Evolutionary conservation across 2,329 filamentous ascomycete genomes (phyloP).

Genomic region (Massarina eburnea): DNA sequence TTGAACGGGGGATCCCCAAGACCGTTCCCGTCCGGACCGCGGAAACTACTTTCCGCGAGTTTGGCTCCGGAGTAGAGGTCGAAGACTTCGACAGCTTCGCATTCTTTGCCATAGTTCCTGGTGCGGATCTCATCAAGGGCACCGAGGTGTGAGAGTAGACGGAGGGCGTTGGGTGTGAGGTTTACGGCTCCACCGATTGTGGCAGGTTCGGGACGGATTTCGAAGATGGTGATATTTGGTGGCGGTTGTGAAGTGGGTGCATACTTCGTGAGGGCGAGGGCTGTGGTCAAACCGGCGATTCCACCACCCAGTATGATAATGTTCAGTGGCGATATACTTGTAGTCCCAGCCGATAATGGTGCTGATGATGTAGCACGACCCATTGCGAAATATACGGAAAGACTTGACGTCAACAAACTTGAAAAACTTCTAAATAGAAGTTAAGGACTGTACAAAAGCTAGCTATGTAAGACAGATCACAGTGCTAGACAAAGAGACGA

Average conservation of each 20-base stretch:
- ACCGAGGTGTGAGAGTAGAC: slow-evolving; percentile 53
- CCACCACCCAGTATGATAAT: slow-evolving; percentile 37
- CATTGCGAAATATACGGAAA: no score
- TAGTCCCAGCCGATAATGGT: background rate
- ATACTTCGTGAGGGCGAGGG: slow-evolving; percentile 50
- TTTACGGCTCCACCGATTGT: slow-evolving; percentile 63
- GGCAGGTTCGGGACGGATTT: slow-evolving; percentile 49
- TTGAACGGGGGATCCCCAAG: slow-evolving; percentile 49
- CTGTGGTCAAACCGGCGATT: slow-evolving; percentile 38
- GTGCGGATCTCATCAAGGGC: slow-evolving; percentile 49
- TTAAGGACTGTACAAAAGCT: no score
- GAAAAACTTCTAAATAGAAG: background rate
- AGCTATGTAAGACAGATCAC: no score
- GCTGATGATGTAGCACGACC: slow-evolving; percentile 8
- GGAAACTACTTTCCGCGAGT: slow-evolving; percentile 47
- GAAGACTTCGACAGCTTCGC: slow-evolving; percentile 49
- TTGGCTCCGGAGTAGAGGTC: slow-evolving; percentile 47
- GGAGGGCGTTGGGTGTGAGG: slow-evolving; percentile 62
- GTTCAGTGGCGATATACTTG: slow-evolving; percentile 14
- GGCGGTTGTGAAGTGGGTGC: slow-evolving; percentile 36
- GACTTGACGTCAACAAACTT: background rate
- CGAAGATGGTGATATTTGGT: slow-evolving; percentile 49
- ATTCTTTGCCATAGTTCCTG: slow-evolving; percentile 44
- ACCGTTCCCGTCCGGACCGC: slow-evolving; percentile 46
- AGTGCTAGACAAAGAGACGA: no score